phyloP scores from a whole-genome alignment of 2,329 filamentous ascomycete genomes.

The Talaromyces verruculosus region DNA sequence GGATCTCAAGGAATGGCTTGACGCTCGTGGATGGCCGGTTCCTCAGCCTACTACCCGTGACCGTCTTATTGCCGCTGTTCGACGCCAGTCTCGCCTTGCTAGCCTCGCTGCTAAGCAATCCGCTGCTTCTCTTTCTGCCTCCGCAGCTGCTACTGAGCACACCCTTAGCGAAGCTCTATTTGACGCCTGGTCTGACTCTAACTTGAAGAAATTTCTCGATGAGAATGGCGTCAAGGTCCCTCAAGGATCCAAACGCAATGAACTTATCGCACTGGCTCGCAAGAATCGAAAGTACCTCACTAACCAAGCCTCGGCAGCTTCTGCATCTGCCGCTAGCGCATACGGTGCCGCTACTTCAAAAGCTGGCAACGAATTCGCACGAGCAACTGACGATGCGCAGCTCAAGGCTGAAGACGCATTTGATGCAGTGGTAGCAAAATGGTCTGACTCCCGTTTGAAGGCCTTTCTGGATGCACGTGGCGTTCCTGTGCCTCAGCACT shows the following conservation, averaged over 20 bases:
- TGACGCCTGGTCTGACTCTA: slow-evolving; percentile 82
- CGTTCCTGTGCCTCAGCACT: slow-evolving; percentile 69
- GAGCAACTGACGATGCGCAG: slow-evolving; percentile 68
- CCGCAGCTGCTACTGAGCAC: slow-evolving; percentile 67
- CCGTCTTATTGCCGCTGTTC: slow-evolving; percentile 82
- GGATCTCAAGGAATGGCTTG: slow-evolving; percentile 90
- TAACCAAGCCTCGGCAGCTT: slow-evolving; percentile 50
- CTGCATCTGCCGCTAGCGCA: slow-evolving; percentile 43
- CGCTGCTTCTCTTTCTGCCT: slow-evolving; percentile 61
- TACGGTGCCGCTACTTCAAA: slow-evolving; percentile 72
- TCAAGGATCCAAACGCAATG: slow-evolving; percentile 86
- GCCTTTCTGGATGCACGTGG: slow-evolving; percentile 75
- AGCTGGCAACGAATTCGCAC: slow-evolving; percentile 73
- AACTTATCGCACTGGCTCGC: slow-evolving; percentile 83
- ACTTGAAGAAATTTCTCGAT: slow-evolving; percentile 91
- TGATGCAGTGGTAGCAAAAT: slow-evolving; percentile 59
- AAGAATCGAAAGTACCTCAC: slow-evolving; percentile 72
- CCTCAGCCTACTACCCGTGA: slow-evolving; percentile 84
- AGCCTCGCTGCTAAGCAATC: slow-evolving; percentile 66
- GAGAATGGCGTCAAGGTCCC: slow-evolving; percentile 87
- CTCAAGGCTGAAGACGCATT: slow-evolving; percentile 67
- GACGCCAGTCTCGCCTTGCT: slow-evolving; percentile 83
- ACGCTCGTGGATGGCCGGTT: slow-evolving; percentile 78
- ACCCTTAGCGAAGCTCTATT: slow-evolving; percentile 80
- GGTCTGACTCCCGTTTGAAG: slow-evolving; percentile 77